Evolutionary conservation across 225 moss, liverwort and hornwort genomes (phyloP).

Genomic region (Straminergon stramineum): DNA sequence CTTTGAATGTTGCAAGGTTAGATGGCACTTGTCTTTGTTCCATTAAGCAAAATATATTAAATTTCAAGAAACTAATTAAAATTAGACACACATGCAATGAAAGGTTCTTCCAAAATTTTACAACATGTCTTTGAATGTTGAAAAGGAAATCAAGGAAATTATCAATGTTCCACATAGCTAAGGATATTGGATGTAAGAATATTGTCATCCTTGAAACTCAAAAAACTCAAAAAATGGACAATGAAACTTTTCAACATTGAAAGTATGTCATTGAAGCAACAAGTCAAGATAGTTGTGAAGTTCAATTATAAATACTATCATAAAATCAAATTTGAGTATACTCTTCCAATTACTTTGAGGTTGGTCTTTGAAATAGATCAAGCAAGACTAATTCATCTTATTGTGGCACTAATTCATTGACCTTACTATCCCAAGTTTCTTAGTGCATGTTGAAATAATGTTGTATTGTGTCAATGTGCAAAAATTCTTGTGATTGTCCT

Average conservation of each 20-base stretch:
- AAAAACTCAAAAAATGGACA: background rate
- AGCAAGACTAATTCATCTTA: background rate
- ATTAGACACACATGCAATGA: fast-evolving
- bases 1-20: background rate
- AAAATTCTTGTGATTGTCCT: too few relatives aligned
- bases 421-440: too few relatives aligned
- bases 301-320: background rate
- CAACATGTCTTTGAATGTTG: background rate
- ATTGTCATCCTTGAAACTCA: background rate
- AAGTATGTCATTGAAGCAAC: background rate
- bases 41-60: background rate
- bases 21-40: background rate
- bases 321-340: background rate
- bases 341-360: background rate
- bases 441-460: background rate
- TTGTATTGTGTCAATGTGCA: too few relatives aligned
- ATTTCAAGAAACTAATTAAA: background rate
- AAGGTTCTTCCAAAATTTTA: background rate
- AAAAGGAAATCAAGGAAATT: background rate
- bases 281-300: background rate
- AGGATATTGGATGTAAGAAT: background rate
- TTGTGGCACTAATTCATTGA: background rate
- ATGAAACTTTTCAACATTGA: background rate
- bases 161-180: background rate
- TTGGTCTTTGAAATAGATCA: background rate